Base-by-base conservation (phyloP, 2,329 filamentous ascomycete species). In the Claviceps africana region DNA sequence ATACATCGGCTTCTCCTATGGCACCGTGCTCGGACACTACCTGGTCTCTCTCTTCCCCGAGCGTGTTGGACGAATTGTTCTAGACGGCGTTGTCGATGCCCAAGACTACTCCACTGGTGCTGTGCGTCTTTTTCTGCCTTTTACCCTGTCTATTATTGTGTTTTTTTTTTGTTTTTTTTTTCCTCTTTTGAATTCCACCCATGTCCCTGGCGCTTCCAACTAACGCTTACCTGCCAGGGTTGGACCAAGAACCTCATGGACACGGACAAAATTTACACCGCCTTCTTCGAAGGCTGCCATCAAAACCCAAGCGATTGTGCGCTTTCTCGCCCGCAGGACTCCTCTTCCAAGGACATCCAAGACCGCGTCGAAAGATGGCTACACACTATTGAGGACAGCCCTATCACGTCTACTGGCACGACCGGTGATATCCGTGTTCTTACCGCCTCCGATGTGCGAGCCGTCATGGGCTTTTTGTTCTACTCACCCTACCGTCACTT, bases 1-100 rank as follows among this genome's bases (percentile, higher is more conserved):
- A 55, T 76, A 72, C 55, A 71, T 70, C 65, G 72, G 72, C 0
- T 65, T 74, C 48, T 72, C 69, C n/a, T 75, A 76, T 10, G 58
- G 60, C 10, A 61, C 58, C 5, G 15, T 58, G 1, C 48, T 62
- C 1, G 61, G 60, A 0, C 59, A 60, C 44, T 58, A 54, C 0
- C 59, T 62, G 31, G 54, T 56, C 0, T 62, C 60, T 3, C 61
- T 62, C 54, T 62, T 56, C 30, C 61, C 61, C 9, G 57, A 56
- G 3, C 55, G 60, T 1, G 58, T 72, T 2, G 66, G 61, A 0
- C 63, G 69, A 28, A 62, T 73, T 54, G 62, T 72, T 3, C 56
- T 69, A 2, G 67, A 68, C 25, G 66, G 61, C 19, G 33, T 52
- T 5, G 58, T 68, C 17, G 60, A 60, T 9, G 61, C 68, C 39